Percentiles rank a stretch among this genome's conserved stretches.
Conservation (phyloP, 2,329 filamentous ascomycete species). For the Aspergillus fijiensis region DNA sequence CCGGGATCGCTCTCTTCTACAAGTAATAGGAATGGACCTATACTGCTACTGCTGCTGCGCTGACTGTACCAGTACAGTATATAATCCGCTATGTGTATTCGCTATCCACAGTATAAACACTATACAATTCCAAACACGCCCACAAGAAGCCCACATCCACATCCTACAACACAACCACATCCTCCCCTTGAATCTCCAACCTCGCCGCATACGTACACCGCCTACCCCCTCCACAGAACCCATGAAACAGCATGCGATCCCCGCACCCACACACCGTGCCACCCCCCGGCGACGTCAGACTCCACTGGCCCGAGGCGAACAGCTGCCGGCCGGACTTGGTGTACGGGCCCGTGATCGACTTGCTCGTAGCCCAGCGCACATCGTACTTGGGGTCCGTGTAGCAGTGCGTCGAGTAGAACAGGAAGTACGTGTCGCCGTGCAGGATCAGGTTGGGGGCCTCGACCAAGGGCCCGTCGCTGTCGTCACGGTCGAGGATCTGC, state of each 20-base stretch:
- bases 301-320: constrained; percentile 34
- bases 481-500: constrained; percentile 62
- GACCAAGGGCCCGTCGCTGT: constrained; percentile 61
- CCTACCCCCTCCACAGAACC: constrained; percentile 26
- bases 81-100: too few species aligned
- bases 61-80: too few species aligned
- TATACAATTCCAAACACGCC: background rate
- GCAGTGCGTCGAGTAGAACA: constrained; percentile 64
- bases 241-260: constrained; percentile 35
- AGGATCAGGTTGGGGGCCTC: constrained; percentile 60
- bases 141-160: background rate
- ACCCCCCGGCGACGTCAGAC: constrained; percentile 34
- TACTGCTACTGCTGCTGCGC: background rate
- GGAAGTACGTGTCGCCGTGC: constrained; percentile 51
- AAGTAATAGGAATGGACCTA: too few species aligned
- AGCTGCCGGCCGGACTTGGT: constrained; percentile 36
- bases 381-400: constrained; percentile 56
- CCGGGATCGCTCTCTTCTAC: background rate
- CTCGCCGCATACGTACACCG: constrained; percentile 34
- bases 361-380: constrained; percentile 54
- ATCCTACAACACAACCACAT: constrained; percentile 14
- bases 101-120: background rate
- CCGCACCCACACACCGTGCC: constrained; percentile 34
- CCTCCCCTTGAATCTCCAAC: constrained; percentile 22
- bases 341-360: constrained; percentile 28